A percentile compares a stretch with the other conserved stretches of the same genome.
Conservation (phyloP, 2,329 filamentous ascomycete species). For the Cordyceps cicadae region DNA sequence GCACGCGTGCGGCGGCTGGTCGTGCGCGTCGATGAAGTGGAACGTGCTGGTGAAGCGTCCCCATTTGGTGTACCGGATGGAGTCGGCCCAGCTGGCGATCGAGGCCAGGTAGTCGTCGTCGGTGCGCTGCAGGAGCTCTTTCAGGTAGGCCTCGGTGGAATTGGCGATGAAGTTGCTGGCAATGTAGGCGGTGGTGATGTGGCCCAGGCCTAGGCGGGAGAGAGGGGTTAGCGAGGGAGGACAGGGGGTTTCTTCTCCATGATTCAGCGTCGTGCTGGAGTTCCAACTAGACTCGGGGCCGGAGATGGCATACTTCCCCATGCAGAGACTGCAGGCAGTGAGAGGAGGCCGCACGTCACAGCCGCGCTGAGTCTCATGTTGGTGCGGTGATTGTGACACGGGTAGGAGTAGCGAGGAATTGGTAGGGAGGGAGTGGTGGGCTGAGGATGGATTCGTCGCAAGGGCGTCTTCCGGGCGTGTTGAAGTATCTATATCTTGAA, state of each 20-base stretch:
- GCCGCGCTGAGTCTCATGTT: conserved; percentile 8
- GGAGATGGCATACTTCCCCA: conserved; percentile 33
- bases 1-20: conserved; percentile 50
- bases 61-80: conserved; percentile 55
- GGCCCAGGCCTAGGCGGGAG: conserved; percentile 45
- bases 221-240: background rate
- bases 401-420: background rate
- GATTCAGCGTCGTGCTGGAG: background rate
- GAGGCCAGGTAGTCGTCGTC: conserved; percentile 51
- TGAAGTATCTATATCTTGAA: too few relatives aligned
- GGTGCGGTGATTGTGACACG: background rate
- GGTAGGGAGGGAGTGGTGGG: background rate
- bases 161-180: conserved; percentile 52
- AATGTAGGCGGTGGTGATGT: conserved; percentile 57
- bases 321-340: conserved; percentile 17
- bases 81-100: conserved; percentile 61
- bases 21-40: conserved; percentile 63
- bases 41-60: conserved; percentile 53
- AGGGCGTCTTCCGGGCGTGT: background rate
- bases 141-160: conserved; percentile 47
- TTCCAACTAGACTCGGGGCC: too few relatives aligned
- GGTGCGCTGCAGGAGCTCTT: conserved; percentile 46
- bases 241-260: background rate
- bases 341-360: conserved; percentile 1
- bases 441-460: background rate